Conservation (phyloP, 1,139 yeast species). For the Hansenula lynferdii region DNA sequence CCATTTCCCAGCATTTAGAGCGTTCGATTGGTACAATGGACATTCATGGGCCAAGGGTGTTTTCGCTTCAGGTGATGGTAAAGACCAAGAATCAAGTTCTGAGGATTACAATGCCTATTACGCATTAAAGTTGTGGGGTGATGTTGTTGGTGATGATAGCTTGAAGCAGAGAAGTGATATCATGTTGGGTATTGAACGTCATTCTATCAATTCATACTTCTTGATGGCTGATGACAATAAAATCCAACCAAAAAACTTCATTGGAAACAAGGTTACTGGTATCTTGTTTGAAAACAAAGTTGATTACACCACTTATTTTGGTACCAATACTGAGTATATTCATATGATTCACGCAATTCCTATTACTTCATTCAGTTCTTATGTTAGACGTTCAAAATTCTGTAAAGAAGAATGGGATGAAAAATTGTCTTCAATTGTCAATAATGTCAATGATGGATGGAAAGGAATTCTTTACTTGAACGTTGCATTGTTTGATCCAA, state of each 20-base stretch:
- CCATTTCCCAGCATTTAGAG: slow-evolving; percentile 69
- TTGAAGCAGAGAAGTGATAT: slow-evolving; percentile 54
- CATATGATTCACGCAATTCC: slow-evolving; percentile 97
- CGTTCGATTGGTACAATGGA: slow-evolving; percentile 76
- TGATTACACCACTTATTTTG: slow-evolving; percentile 90
- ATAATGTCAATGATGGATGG: slow-evolving; percentile 73
- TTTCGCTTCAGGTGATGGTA: slow-evolving; percentile 71
- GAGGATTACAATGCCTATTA: slow-evolving; percentile 75
- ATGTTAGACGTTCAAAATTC: slow-evolving; percentile 62
- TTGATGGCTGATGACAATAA: slow-evolving; percentile 44
- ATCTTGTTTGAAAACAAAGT: slow-evolving; percentile 81
- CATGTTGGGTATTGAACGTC: slow-evolving; percentile 54
- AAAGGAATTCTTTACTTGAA: slow-evolving; percentile 77
- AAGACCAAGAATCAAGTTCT: slow-evolving; percentile 72
- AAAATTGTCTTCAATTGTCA: slow-evolving; percentile 43
- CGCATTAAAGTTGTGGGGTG: slow-evolving; percentile 69
- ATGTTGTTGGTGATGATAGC: slow-evolving; percentile 45
- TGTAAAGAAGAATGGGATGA: slow-evolving; percentile 79
- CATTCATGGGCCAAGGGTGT: slow-evolving; percentile 83
- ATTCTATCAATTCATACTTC: slow-evolving; percentile 60
- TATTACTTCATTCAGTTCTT: slow-evolving; percentile 78
- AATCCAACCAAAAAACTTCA: slow-evolving; percentile 47
- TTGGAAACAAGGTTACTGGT: slow-evolving; percentile 68
- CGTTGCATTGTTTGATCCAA: slow-evolving; percentile 72
- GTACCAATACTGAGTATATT: slow-evolving; percentile 69